Base-by-base conservation (phyloP, 2,329 filamentous ascomycete species). In the Thielaviopsis ethacetica region DNA sequence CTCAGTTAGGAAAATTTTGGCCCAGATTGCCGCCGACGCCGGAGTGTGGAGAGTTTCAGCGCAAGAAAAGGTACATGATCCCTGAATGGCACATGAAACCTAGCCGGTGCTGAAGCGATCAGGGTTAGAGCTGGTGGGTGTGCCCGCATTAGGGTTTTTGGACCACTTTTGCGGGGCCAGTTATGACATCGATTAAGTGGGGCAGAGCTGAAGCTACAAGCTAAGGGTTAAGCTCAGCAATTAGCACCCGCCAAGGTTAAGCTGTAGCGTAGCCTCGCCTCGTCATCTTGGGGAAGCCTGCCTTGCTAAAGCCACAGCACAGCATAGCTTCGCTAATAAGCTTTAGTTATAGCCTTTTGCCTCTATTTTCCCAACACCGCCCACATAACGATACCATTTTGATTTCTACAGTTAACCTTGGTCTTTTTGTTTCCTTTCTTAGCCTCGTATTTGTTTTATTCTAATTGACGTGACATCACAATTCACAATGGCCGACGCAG, bases 401-500 rank as follows among this genome's bases (percentile, higher is more conserved):
- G 51, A 15, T 27, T 24, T 21, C 27, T 53, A 13, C 10, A 12
- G 26, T 49, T 26, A 12, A 3, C 17, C 10, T 21, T 49, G 24
- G 17, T 24, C 47, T 55, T 41, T 41, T 5, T 19, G 13, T 21
- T 56, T 56, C 27, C 12, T 12, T 56, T 53, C 5, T 26, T 17
- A 17, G 41, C 30, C 34, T 15, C 26, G 38, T 13, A 38, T 52
- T 54, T 34, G 51, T 26, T 26, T 34, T 52, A 15, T n/a, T n/a
- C 27, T 38, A 56, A 49, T 57, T 50, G 15, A 51, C 50, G 19
- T 52, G 49, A 60, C 49, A 57, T 27, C 26, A 49, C 52, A 47
- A 52, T 54, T 41, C 56, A 59, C 59, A 70, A 95, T 95, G 90
- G 86, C 90, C 68, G 87, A 90, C 74, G 83, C 83, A 73, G 74